These are phyloP conservation scores for Paecilomyces dactylethromorphus DNA, from an alignment of 2,329 filamentous ascomycete genomes.

Conservation along the genomic window DNA sequence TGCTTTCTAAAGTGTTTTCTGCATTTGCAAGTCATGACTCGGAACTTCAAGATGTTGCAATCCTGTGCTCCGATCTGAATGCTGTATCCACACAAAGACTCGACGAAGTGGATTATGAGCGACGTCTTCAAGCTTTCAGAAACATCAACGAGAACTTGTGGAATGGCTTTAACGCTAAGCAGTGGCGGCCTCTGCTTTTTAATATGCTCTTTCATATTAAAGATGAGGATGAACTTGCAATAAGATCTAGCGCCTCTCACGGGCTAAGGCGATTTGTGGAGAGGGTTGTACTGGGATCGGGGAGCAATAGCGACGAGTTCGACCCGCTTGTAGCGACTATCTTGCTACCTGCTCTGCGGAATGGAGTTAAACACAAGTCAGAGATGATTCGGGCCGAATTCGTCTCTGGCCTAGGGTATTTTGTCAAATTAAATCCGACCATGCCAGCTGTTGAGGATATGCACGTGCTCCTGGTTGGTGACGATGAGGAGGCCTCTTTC, in stretches of 20 bases:
- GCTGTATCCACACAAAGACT: constrained; percentile 65
- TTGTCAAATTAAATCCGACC: constrained; percentile 63
- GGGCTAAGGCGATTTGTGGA: constrained; percentile 72
- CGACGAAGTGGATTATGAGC: constrained; percentile 83
- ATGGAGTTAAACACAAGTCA: constrained; percentile 68
- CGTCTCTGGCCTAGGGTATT: constrained; percentile 68
- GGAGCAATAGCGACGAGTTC: constrained; percentile 36
- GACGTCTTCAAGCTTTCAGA: constrained; percentile 69
- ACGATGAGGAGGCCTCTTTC: constrained; percentile 78
- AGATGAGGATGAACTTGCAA: constrained; percentile 80
- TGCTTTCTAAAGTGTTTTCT: constrained; percentile 65
- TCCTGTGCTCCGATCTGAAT: constrained; percentile 72
- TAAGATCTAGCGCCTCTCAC: constrained; percentile 76
- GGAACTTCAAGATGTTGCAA: constrained; percentile 56
- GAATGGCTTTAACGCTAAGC: constrained; percentile 54
- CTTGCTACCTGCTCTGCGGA: constrained; percentile 68
- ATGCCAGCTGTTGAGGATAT: constrained; percentile 72
- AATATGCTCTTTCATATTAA: constrained; percentile 85
- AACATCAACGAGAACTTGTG: constrained; percentile 60
- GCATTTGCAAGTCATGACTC: constrained; percentile 62
- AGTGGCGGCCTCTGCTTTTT: constrained; percentile 83
- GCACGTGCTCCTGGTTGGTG: constrained; percentile 58
- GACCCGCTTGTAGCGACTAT: constrained; percentile 58
- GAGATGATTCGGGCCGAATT: constrained; percentile 82
- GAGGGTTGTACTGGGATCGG: constrained; percentile 44